These are phyloP conservation scores for Nothophaeocryptopus gaeumannii DNA, from an alignment of 2,329 filamentous ascomycete species.

Conservation along the genomic window DNA sequence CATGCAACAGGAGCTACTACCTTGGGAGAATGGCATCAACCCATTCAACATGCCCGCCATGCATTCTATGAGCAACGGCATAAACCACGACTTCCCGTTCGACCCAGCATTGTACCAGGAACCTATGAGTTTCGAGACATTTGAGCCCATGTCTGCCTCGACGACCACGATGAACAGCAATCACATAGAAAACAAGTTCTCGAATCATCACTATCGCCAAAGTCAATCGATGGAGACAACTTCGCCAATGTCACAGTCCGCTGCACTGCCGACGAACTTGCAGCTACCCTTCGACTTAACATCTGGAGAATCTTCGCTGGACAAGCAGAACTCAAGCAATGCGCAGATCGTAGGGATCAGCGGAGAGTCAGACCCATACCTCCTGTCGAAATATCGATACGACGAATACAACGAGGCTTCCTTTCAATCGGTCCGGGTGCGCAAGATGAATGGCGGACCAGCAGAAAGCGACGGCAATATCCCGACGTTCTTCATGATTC, in stretches of 20 bases:
- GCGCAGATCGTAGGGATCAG: conserved; percentile 35
- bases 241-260: conserved; percentile 24
- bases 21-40: conserved; percentile 30
- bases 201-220: conserved; percentile 14
- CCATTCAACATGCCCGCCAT: conserved; percentile 29
- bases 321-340: conserved; percentile 33
- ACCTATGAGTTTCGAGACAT: conserved; percentile 27
- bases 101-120: conserved; percentile 32
- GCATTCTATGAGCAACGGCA: conserved; percentile 17
- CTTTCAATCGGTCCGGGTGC: conserved; percentile 33
- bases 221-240: conserved; percentile 26
- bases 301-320: conserved; percentile 32
- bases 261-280: conserved; percentile 22
- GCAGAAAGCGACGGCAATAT: conserved; percentile 23
- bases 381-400: conserved; percentile 34
- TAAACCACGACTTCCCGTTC: conserved; percentile 28
- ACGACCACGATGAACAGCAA: conserved; percentile 17
- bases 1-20: conserved; percentile 28
- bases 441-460: conserved; percentile 31
- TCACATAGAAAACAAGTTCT: conserved; percentile 1
- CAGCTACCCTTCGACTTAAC: conserved; percentile 29
- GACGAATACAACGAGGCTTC: conserved; percentile 35
- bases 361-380: conserved; percentile 34
- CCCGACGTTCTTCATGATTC: conserved; percentile 37
- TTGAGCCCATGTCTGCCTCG: conserved; percentile 30